Evolutionary conservation across 495 filamentous ascomycete genomes (phyloP).

Genomic region (Penicillium angulare): DNA sequence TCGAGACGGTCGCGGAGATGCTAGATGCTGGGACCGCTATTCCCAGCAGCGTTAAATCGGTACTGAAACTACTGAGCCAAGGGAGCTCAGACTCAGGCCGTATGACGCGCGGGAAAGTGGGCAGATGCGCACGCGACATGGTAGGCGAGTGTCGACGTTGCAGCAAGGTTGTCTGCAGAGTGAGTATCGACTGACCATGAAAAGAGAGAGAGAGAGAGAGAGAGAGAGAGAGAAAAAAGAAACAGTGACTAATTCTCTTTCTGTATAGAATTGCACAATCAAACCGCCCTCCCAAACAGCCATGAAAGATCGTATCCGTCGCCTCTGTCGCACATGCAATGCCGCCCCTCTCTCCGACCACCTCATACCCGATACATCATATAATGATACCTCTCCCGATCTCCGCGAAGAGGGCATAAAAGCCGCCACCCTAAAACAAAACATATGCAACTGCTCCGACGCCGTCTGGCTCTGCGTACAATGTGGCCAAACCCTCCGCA

Average conservation of each 20-base stretch:
- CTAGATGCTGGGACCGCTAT: slow-evolving; percentile 31
- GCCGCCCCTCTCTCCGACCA: slow-evolving; percentile 57
- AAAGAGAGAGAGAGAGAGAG: not conserved
- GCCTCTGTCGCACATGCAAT: slow-evolving; percentile 72
- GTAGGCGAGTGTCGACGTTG: slow-evolving; percentile 80
- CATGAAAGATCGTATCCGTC: slow-evolving; percentile 68
- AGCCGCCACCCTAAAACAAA: slow-evolving; percentile 48
- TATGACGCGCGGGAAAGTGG: slow-evolving; percentile 62
- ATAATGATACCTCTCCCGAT: too few species aligned
- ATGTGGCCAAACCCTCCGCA: slow-evolving; percentile 68
- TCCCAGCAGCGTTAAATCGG: slow-evolving; percentile 37
- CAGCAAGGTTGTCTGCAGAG: slow-evolving; percentile 72
- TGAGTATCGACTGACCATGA: slow-evolving; percentile 38
- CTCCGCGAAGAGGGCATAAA: not conserved
- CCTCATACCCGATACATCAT: slow-evolving; percentile 3
- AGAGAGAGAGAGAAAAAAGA: not conserved
- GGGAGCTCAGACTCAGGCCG: slow-evolving; percentile 32
- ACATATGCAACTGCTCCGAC: slow-evolving; percentile 67
- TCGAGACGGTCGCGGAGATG: slow-evolving; percentile 41
- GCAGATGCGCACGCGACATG: slow-evolving; percentile 79
- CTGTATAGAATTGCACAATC: slow-evolving; percentile 72
- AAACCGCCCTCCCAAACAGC: slow-evolving; percentile 64
- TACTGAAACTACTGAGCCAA: slow-evolving; percentile 34
- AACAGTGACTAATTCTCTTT: not conserved
- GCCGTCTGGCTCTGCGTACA: slow-evolving; percentile 77